Evolutionary conservation across 1,139 yeast genomes (phyloP).

Genomic region (Protomyces inouyei): DNA sequence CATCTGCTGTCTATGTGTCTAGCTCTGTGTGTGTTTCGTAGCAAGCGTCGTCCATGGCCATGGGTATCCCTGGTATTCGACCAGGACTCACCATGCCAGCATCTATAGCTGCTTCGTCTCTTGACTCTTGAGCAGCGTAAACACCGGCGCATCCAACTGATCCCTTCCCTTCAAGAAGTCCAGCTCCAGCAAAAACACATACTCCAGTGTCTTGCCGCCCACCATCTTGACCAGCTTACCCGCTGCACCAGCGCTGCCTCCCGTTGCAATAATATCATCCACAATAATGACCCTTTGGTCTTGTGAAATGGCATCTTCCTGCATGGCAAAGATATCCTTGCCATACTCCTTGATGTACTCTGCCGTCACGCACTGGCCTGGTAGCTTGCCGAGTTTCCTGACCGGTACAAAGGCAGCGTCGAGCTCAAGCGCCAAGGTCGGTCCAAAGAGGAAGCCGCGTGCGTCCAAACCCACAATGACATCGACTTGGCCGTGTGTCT

Average conservation of each 20-base stretch:
- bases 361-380: constrained; percentile 73
- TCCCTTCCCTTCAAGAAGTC: constrained; percentile 93
- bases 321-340: constrained; percentile 78
- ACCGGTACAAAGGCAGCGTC: constrained; percentile 91
- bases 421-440: constrained; percentile 82
- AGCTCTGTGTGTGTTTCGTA: too few species aligned
- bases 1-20: too few species aligned
- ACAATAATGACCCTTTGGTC: constrained; percentile 81
- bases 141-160: constrained; percentile 47
- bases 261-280: constrained; percentile 96
- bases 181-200: constrained; percentile 84
- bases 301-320: constrained; percentile 69
- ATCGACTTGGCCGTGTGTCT: constrained; percentile 56
- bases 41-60: too few species aligned
- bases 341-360: constrained; percentile 90
- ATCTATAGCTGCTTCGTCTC: background rate
- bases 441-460: constrained; percentile 95
- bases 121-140: background rate
- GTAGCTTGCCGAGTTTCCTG: constrained; percentile 90
- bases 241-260: constrained; percentile 93
- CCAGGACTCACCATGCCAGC: too few species aligned
- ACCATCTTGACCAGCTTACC: constrained; percentile 69
- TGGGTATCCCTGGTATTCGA: too few species aligned
- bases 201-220: constrained; percentile 71
- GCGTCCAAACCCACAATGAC: constrained; percentile 92